Conservation (phyloP, 352 stramenopile genomes). For the Chloridella minuta region DNA sequence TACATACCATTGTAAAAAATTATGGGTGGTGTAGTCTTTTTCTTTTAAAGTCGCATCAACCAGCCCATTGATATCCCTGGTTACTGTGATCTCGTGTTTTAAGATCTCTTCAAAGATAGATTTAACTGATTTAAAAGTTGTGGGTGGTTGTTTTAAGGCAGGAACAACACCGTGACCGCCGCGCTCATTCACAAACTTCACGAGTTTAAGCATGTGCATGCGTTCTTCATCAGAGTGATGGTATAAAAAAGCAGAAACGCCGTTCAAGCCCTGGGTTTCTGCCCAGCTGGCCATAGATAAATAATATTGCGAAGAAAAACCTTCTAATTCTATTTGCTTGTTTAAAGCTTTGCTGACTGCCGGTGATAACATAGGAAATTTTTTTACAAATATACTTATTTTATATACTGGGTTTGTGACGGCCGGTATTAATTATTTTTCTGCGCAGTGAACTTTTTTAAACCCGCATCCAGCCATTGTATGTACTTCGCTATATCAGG, state of each 20-base stretch:
- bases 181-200: not conserved
- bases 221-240: not conserved
- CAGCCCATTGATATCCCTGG: not conserved
- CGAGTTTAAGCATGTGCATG: not conserved
- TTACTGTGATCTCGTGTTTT: not conserved
- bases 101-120: not conserved
- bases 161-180: not conserved
- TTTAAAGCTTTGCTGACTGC: not conserved
- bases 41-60: not conserved
- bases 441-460: not conserved
- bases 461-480: not conserved
- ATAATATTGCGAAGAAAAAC: not conserved
- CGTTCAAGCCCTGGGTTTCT: not conserved
- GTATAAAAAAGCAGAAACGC: not conserved
- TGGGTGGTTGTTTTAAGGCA: not conserved
- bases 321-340: not conserved
- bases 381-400: not conserved
- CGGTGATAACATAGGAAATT: not conserved
- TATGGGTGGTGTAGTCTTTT: not conserved
- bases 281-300: not conserved
- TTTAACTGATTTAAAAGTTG: not conserved
- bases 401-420: not conserved
- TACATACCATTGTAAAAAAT: constrained; percentile 4
- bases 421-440: not conserved
- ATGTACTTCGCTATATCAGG: not conserved